Base-by-base conservation (phyloP, 164 flowering plant species). In the Echeveria elegans region DNA sequence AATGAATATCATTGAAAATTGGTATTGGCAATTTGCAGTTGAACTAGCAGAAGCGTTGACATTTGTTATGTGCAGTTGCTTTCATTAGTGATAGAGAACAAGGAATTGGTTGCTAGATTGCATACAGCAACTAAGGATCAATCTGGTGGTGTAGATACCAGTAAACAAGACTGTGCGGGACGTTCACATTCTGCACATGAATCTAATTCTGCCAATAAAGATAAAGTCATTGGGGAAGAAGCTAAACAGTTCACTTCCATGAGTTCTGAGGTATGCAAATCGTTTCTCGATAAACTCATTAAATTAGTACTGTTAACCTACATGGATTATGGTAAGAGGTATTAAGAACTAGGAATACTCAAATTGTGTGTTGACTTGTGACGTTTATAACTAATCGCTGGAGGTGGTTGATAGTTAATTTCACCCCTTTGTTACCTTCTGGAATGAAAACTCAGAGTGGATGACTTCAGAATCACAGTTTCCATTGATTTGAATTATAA, bases 31-130 rank as follows among this genome's bases (percentile, higher is more conserved):
- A 7, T 28, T 28, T 28, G 60, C 32, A 26, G 59, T 28, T 63
- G 43, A 21, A 6, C 66, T 36, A 11, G 65, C 21, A 63, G 14
- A n/a, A 32, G 23, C n/a, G 24, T 32, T 14, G 10, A 12, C 60
- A 6, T 65, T 30, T 68, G 40, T 40, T 67, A 43, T 64, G 6
- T 78, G 80, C 84, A 92, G 97, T 73, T 86, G 47, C 78, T 80
- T 71, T 76, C 82, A 60, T 68, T 88, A 61, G 67, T 56, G 8
- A 75, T 70, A 71, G 85, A 76, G 65, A 81, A 81, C 58, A 66
- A 66, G 68, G 38, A 64, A 34, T 40, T 81, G 75, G 67, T 58
- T 6, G 40, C 63, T 67, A 78, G 75, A 78, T 65, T 81, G 30
- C 67, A 71, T 68, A 67, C 73, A 11, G 66, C 32, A 23, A 66